These are phyloP conservation scores for Botryotinia globosa DNA, from an alignment of 2,329 filamentous ascomycete genomes.

Conservation along the genomic window DNA sequence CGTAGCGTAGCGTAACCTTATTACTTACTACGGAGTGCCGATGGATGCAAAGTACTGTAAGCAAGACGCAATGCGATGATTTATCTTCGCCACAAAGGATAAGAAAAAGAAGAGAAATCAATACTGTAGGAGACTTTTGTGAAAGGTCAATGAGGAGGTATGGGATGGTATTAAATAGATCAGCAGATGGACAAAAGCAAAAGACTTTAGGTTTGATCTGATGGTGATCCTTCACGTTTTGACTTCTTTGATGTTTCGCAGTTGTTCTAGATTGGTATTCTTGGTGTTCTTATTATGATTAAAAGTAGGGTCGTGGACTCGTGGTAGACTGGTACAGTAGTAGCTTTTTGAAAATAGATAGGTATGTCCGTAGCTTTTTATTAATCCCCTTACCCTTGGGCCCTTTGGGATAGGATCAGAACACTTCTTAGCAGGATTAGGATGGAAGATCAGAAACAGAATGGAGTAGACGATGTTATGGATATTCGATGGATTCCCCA, in stretches of 20 bases:
- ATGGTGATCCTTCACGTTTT: conserved; percentile 6
- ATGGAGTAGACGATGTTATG: neutral
- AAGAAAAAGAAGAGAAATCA: neutral
- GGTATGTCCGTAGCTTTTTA: neutral
- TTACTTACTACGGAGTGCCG: neutral
- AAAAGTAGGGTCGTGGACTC: neutral
- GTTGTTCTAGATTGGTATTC: conserved; percentile 16
- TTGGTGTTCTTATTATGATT: neutral
- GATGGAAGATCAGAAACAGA: neutral
- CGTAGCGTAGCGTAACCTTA: neutral
- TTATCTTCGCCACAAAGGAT: conserved; percentile 2
- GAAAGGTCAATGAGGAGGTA: neutral
- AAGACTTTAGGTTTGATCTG: conserved; percentile 12
- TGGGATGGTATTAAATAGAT: neutral
- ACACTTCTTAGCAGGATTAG: neutral
- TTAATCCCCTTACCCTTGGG: neutral
- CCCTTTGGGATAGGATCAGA: neutral
- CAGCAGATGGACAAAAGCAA: neutral
- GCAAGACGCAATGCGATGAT: neutral
- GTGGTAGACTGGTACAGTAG: too few species aligned
- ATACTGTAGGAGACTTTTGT: neutral
- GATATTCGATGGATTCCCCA: neutral
- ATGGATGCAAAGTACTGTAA: neutral
- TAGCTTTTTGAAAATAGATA: neutral
- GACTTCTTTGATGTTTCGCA: conserved; percentile 22